Percentiles rank a stretch among this genome's conserved stretches.
These are phyloP conservation scores for Dovyalis caffra DNA, from an alignment of 345 rosid genomes.

Conservation along the genomic window DNA sequence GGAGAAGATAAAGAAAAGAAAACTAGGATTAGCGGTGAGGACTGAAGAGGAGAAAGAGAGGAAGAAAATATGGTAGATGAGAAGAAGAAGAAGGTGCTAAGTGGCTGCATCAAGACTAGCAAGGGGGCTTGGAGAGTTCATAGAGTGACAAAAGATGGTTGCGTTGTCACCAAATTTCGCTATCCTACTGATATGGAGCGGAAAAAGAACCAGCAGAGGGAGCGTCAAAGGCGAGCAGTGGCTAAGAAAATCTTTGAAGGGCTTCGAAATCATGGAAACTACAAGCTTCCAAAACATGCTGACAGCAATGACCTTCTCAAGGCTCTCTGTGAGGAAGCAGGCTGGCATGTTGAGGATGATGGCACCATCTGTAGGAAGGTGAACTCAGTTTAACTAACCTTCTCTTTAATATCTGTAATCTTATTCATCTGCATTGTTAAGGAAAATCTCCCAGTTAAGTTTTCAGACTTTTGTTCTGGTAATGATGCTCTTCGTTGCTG, in stretches of 20 bases:
- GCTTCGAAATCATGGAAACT: constrained; percentile 45
- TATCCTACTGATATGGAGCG: constrained; percentile 40
- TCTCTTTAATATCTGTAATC: too few species aligned
- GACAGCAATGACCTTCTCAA: constrained; percentile 44
- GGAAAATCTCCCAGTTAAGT: too few species aligned
- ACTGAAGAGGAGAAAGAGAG: background rate
- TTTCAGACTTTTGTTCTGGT: too few species aligned
- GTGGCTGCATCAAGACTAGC: constrained; percentile 37
- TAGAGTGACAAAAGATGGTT: constrained; percentile 30
- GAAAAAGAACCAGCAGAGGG: constrained; percentile 41
- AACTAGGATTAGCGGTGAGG: background rate
- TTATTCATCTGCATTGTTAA: too few species aligned
- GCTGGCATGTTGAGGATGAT: constrained; percentile 52
- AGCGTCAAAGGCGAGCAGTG: constrained; percentile 34
- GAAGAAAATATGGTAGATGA: constrained; percentile 15
- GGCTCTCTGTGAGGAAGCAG: constrained; percentile 48
- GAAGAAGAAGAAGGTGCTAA: constrained; percentile 8
- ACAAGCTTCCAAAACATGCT: constrained; percentile 36
- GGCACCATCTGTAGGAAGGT: constrained; percentile 46
- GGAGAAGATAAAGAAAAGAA: background rate
- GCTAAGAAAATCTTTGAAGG: constrained; percentile 44
- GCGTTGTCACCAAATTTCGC: constrained; percentile 19
- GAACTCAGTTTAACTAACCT: too few species aligned
- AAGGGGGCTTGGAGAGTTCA: constrained; percentile 48
- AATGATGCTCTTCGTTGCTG: too few species aligned